These are phyloP conservation scores for Durotheca rogersii DNA, from an alignment of 495 filamentous ascomycete species.

Conservation along the genomic window DNA sequence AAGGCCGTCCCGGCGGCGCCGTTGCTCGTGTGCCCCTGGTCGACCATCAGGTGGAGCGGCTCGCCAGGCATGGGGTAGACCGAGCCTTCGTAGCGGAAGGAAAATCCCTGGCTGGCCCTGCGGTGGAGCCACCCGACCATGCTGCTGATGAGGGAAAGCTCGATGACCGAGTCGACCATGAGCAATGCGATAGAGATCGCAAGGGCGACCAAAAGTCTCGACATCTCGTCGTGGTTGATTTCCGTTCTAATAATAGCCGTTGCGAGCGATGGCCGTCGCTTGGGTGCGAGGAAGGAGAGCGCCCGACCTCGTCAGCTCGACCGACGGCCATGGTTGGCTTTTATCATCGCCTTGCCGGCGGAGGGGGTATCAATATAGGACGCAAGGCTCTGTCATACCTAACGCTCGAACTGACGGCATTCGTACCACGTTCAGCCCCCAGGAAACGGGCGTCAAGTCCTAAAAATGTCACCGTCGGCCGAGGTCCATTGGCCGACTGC, in stretches of 20 bases:
- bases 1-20: conserved; percentile 53
- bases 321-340: conserved; percentile 11
- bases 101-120: conserved; percentile 39
- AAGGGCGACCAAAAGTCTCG: conserved; percentile 20
- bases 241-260: not conserved
- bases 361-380: not conserved
- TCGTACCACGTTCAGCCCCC: conserved; percentile 3
- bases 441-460: conserved; percentile 1
- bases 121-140: conserved; percentile 52
- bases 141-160: conserved; percentile 47
- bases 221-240: conserved; percentile 13
- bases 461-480: conserved; percentile 22
- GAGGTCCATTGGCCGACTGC: conserved; percentile 10
- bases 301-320: not conserved
- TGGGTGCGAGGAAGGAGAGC: not conserved
- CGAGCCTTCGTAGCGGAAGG: conserved; percentile 32
- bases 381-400: conserved; percentile 7
- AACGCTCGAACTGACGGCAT: conserved; percentile 18
- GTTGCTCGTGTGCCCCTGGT: conserved; percentile 54
- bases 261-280: conserved; percentile 1
- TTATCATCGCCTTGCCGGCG: conserved; percentile 13
- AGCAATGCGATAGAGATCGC: conserved; percentile 39
- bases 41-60: conserved; percentile 43
- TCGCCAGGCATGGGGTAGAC: conserved; percentile 42
- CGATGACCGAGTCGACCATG: conserved; percentile 46